Base-by-base conservation (phyloP, 345 rosid genomes). In the Clausena lansium region DNA sequence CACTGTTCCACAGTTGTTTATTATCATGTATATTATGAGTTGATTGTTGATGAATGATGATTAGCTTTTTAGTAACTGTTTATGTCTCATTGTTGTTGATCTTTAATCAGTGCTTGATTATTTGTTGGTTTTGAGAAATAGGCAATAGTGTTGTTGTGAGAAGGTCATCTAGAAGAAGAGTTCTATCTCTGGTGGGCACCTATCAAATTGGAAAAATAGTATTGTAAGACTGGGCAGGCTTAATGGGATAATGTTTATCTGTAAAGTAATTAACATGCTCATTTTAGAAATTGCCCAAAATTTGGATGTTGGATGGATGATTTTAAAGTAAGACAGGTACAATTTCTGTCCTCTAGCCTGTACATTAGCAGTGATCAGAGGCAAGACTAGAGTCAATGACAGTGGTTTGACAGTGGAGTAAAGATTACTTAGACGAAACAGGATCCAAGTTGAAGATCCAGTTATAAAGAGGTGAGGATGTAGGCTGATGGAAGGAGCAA, bases 61-160 rank as follows among this genome's bases (percentile, higher is more conserved):
- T 28, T 32, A 30, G 2, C 66, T 13, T 62, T 52, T 32, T 54
- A 54, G 39, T 28, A 33, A 62, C 35, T 41, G 27, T 15, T 45
- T 45, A 47, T 71, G 45, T 71, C 30, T 54, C 20, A 33, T 71
- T 14, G 59, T 22, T 14, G 54, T 24, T 59, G 32, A 24, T 61
- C 57, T 71, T 25, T 67, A 20, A 38, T 36, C 70, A 20, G 22
- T 55, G 22, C 45, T 71, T 54, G 74, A 32, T 71, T 52, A 19
- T 71, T n/a, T 32, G 28, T 36, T 73, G 38, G 54, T 52, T 24
- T 65, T 73, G 32, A 55, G 63, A 55, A 64, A 70, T 52, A 38
- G 62, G 55, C 38, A 38, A 20, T 54, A 33, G 10, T 32, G 27
- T 52, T 39, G 22, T 7, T 33, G 9, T 54, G 22, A 58, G 66